Conservation (phyloP, 192 early-diverging fungal species). For the Glomus cerebriforme region DNA sequence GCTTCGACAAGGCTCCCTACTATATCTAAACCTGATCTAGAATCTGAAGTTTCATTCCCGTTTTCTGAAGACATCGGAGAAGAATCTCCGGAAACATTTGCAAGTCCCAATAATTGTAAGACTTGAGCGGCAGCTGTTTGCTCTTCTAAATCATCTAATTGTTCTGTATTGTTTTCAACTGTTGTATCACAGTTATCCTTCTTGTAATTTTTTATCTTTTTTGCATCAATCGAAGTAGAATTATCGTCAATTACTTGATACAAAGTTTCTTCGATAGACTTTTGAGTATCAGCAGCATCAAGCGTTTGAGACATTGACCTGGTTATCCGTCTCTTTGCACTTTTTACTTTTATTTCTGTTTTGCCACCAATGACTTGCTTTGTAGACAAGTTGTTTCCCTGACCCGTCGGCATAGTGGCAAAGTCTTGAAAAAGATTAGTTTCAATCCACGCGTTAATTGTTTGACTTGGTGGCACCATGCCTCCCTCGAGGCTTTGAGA, state of each 20-base stretch:
- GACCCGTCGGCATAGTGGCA: conserved; percentile 23
- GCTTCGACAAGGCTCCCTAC: background rate
- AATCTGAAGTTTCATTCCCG: background rate
- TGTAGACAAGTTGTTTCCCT: background rate
- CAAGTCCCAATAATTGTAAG: conserved; percentile 13
- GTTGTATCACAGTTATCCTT: background rate
- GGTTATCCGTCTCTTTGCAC: background rate
- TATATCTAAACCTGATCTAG: background rate
- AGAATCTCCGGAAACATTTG: background rate
- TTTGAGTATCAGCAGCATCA: background rate
- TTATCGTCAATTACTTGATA: background rate
- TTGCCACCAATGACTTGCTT: conserved; percentile 1
- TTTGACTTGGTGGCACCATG: conserved; percentile 29
- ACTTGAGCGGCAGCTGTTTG: conserved; percentile 22
- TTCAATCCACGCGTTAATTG: conserved; percentile 28
- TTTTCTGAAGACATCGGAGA: background rate
- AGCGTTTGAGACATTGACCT: background rate
- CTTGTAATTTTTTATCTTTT: background rate
- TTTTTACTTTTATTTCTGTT: background rate
- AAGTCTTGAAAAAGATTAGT: conserved; percentile 28
- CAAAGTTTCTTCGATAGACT: background rate
- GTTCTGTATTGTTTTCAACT: background rate
- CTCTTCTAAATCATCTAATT: conserved; percentile 28
- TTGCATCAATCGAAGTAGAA: background rate
- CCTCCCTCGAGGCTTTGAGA: conserved; percentile 24